These are phyloP conservation scores for Botrytis byssoidea DNA, from an alignment of 2,329 filamentous ascomycete species.

Conservation along the genomic window DNA sequence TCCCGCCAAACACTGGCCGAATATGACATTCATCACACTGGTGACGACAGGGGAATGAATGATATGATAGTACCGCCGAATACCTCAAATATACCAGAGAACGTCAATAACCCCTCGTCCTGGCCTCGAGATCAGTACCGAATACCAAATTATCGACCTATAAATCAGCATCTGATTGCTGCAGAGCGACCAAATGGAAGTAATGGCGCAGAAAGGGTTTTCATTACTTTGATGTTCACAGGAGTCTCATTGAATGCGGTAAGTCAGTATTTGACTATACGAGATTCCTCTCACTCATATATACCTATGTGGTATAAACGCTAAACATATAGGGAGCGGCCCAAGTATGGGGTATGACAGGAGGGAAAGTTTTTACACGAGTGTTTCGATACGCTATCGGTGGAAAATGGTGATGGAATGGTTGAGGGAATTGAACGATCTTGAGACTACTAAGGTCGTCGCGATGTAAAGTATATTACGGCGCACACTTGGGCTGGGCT, in stretches of 20 bases:
- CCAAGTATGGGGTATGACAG: slow-evolving; percentile 40
- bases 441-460: background rate
- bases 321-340: background rate
- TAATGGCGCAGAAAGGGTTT: background rate
- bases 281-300: background rate
- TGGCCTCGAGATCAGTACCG: background rate
- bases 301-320: slow-evolving; percentile 1
- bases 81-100: background rate
- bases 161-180: background rate
- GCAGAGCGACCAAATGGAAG: background rate
- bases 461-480: background rate
- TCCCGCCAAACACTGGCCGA: background rate
- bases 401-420: background rate
- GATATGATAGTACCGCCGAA: background rate
- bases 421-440: background rate
- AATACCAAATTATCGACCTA: background rate
- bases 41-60: background rate
- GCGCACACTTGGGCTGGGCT: background rate
- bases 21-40: background rate
- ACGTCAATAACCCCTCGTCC: background rate
- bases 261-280: background rate
- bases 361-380: slow-evolving; percentile 48
- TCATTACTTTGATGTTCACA: background rate
- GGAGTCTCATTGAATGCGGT: background rate
- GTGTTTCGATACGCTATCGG: slow-evolving; percentile 53